A percentile compares a stretch with the other conserved stretches of the same genome.
Evolutionary conservation across 192 early-diverging fungal genomes (phyloP).

Genomic region (Mortierella hygrophila): DNA sequence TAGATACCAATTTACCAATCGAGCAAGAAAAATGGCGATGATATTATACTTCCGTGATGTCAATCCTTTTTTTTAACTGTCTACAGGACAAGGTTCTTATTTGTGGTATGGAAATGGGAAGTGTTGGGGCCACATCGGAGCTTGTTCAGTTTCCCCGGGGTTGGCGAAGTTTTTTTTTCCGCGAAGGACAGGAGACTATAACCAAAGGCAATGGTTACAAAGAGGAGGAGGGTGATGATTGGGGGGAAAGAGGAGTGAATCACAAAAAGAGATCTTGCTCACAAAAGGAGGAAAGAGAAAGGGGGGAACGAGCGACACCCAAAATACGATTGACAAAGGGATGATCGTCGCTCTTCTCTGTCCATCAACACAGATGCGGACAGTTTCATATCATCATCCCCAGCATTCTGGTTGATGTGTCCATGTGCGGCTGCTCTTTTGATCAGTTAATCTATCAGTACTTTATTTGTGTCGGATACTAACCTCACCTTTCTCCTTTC

Average conservation of each 20-base stretch:
- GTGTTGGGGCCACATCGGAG: background rate
- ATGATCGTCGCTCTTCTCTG: background rate
- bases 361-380: background rate
- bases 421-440: background rate
- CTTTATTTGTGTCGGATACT: background rate
- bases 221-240: background rate
- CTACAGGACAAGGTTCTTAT: no score
- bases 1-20: background rate
- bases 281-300: background rate
- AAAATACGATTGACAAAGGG: no score
- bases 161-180: background rate
- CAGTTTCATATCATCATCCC: background rate
- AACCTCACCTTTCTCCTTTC: background rate
- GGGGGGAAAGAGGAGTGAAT: background rate
- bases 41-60: background rate
- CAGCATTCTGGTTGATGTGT: background rate
- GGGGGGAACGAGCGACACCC: background rate
- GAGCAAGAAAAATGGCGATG: background rate
- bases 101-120: no score
- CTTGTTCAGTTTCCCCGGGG: background rate
- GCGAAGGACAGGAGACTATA: background rate
- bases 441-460: background rate
- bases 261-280: background rate
- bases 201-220: background rate
- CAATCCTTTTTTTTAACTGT: background rate